Evolutionary conservation across 2,329 filamentous ascomycete species (phyloP), one percentile per base, ranked within the genome.

Genomic region (Penicillium concentricum): DNA sequence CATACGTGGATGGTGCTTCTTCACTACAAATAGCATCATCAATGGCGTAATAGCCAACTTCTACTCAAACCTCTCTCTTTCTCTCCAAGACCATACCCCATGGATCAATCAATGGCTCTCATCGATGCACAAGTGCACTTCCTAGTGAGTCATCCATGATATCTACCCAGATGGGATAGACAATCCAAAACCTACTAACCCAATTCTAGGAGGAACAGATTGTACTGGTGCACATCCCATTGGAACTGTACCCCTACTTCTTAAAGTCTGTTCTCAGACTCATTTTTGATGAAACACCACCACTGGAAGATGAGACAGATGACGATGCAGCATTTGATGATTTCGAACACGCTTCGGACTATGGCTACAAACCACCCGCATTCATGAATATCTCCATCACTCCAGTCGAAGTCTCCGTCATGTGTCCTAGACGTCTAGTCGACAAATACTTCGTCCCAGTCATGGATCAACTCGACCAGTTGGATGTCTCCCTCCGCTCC

Each of bases 311-410:
- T 60, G 69, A 76, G 42, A 71, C 73, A 41, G 75, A 75, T 1
- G 69, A 66, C 39, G 62, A 66, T 35, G 78, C 80, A 61, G 81
- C 72, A 52, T 68, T 76, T 41, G 72, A 74, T 38, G 75, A 75
- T 44, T 61, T 74, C 10, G 69, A 74, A 15, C 60, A 68, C 50
- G 56, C 58, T 38, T 62, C 67, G 47, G 51, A 63, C 44, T 42
- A 64, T 41, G 46, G 52, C 49, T 81, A 76, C 76, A 16, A 79
- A 72, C 79, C 80, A 69, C 89, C 94, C 74, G 86, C 87, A 43
- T 97, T 99, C 74, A 83, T 97, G 72, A 97, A 97, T 74, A 87
- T 99, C 65, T 95, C 91, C 61, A 84, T 97, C 68, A 97, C 92
- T 0, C 91, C 92, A 0, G 84, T 96, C 54, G 94, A 97, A 75